phyloP scores from a whole-genome alignment of 768 basidiomycete species.

The Russula vinacea region DNA sequence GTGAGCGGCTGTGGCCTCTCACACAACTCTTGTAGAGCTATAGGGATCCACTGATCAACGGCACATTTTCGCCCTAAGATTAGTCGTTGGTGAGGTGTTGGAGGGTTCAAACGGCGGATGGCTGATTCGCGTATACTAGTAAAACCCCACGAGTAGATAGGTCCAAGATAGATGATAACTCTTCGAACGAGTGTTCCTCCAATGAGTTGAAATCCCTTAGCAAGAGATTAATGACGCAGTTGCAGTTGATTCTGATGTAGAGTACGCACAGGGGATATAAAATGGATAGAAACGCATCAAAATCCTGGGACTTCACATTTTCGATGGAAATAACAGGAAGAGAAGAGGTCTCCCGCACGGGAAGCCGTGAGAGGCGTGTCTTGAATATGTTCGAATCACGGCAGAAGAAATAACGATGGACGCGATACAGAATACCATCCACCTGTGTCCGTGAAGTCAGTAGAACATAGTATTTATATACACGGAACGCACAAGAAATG shows the following conservation, averaged over 20 bases:
- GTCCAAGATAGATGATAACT: conserved; percentile 22
- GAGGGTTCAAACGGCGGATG: conserved; percentile 17
- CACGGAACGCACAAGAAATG: conserved; percentile 19
- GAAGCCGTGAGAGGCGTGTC: conserved; percentile 9
- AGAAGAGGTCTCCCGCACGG: neutral
- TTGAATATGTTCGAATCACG: conserved; percentile 23
- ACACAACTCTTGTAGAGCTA: conserved; percentile 19
- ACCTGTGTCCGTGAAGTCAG: conserved; percentile 6
- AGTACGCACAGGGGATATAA: conserved; percentile 23
- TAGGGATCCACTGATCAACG: conserved; percentile 21
- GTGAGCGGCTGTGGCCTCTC: conserved; percentile 17
- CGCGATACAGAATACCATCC: conserved; percentile 18
- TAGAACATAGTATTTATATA: neutral
- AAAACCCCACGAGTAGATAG: conserved; percentile 26
- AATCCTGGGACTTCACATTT: conserved; percentile 18
- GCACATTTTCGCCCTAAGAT: conserved; percentile 11
- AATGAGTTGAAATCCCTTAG: conserved; percentile 21
- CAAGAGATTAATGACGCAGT: neutral
- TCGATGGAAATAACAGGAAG: conserved; percentile 9
- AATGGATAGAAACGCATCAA: conserved; percentile 27
- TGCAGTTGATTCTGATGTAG: neutral
- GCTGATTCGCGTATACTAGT: conserved; percentile 20
- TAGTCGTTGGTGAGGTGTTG: conserved; percentile 10
- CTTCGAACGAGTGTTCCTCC: conserved; percentile 18
- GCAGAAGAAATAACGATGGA: conserved; percentile 28